These are phyloP conservation scores for Gymnopilus dilepis DNA, from an alignment of 768 basidiomycete species.

Conservation along the genomic window DNA sequence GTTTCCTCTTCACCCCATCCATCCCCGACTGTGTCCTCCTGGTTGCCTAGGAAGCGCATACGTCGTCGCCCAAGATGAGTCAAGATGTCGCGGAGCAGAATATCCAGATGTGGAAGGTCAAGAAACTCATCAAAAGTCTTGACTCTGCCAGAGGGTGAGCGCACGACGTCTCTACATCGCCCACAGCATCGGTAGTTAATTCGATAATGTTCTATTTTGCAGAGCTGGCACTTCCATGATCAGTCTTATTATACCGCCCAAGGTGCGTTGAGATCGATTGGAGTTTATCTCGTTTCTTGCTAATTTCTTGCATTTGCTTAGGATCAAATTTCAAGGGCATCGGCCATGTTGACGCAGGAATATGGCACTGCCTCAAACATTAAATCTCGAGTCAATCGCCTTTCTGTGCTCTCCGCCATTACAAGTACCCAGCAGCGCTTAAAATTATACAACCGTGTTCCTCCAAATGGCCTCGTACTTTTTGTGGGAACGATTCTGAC, in stretches of 20 bases:
- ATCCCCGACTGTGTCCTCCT: constrained; percentile 32
- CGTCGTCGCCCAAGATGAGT: constrained; percentile 65
- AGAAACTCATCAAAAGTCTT: constrained; percentile 98
- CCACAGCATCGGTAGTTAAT: constrained; percentile 18
- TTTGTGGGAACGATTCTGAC: constrained; percentile 98
- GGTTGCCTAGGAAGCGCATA: constrained; percentile 37
- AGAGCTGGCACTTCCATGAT: constrained; percentile 99
- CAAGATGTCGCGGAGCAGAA: constrained; percentile 91
- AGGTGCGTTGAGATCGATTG: constrained; percentile 52
- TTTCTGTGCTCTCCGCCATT: constrained; percentile 97
- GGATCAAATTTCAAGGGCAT: constrained; percentile 95
- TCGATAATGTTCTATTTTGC: constrained; percentile 27
- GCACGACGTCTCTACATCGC: constrained; percentile 7
- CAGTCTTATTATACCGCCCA: constrained; percentile 95
- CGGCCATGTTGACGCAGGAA: constrained; percentile 97
- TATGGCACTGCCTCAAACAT: constrained; percentile 99
- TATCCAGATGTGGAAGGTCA: constrained; percentile 98
- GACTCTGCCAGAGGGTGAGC: constrained; percentile 88
- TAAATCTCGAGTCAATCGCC: constrained; percentile 97
- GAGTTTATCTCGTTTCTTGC: constrained; percentile 4
- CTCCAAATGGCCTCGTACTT: constrained; percentile 95
- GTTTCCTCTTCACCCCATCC: constrained; percentile 26
- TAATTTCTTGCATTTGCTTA: constrained; percentile 33
- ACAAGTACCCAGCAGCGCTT: constrained; percentile 97
- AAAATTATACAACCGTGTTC: constrained; percentile 95